phyloP scores from a whole-genome alignment of 73 alveolate genomes.

The Tetrahymena thermophila region DNA sequence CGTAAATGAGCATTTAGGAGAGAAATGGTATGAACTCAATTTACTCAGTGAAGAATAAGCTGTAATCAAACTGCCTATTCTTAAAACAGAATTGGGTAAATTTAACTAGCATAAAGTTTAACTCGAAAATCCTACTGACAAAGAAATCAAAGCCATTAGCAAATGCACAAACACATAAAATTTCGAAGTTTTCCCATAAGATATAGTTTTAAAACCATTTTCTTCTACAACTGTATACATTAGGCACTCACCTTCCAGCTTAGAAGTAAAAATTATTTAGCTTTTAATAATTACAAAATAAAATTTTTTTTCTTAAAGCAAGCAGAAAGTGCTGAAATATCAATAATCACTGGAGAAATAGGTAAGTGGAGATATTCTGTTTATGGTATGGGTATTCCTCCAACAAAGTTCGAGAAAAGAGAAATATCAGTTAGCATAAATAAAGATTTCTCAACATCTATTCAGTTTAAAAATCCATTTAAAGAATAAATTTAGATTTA shows the following conservation, averaged over 20 bases:
- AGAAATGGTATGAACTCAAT: conserved; percentile 91
- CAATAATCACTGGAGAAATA: conserved; percentile 72
- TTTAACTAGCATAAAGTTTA: conserved; percentile 70
- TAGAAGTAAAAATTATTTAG: not conserved
- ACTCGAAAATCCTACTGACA: conserved; percentile 94
- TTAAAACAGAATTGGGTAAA: conserved; percentile 93
- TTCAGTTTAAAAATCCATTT: conserved; percentile 93
- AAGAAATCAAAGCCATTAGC: conserved; percentile 78
- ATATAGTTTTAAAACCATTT: conserved; percentile 64
- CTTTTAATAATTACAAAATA: not conserved
- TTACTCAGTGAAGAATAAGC: conserved; percentile 88
- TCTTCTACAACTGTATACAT: not conserved
- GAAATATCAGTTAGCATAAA: conserved; percentile 82
- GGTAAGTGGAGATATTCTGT: conserved; percentile 95
- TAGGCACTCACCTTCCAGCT: not conserved
- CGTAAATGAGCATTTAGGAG: conserved; percentile 93
- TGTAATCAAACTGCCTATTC: conserved; percentile 60
- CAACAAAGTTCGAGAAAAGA: conserved; percentile 90
- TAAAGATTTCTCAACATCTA: conserved; percentile 86
- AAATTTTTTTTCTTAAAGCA: conserved; percentile 37
- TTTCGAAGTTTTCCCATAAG: conserved; percentile 93
- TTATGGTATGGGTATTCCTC: conserved; percentile 94
- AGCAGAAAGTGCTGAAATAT: conserved; percentile 71
- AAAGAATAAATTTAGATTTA: conserved; percentile 76
- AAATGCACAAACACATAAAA: conserved; percentile 75